A percentile compares a stretch with the other conserved stretches of the same genome.
Evolutionary conservation across 1,139 yeast genomes (phyloP).

Genomic region (Candida glucosophila): DNA sequence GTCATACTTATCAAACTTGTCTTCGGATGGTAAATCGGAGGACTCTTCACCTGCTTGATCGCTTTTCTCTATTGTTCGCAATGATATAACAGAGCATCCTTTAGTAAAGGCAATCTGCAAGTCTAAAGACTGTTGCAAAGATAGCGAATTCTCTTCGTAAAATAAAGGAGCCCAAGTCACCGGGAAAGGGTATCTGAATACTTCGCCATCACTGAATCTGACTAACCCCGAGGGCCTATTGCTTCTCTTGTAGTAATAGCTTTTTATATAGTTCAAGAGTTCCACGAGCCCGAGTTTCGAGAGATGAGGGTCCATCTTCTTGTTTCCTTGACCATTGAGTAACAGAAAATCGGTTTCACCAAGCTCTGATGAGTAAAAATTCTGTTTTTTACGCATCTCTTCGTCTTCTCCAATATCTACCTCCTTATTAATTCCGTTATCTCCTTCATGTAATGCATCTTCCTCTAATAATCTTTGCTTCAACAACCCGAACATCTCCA

Average conservation of each 20-base stretch:
- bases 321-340: not conserved
- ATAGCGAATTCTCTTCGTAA: conserved; percentile 14
- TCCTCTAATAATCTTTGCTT: conserved; percentile 16
- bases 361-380: conserved; percentile 6
- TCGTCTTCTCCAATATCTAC: conserved; percentile 5
- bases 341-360: conserved; percentile 16
- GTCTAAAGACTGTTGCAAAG: conserved; percentile 14
- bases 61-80: conserved; percentile 8
- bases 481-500: conserved; percentile 25
- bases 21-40: too few relatives aligned
- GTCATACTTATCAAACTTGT: conserved; percentile 2
- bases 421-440: conserved; percentile 2
- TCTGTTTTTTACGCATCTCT: conserved; percentile 7
- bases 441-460: conserved; percentile 1
- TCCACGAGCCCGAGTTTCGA: conserved; percentile 6
- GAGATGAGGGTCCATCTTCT: not conserved
- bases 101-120: conserved; percentile 15
- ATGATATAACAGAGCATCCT: conserved; percentile 23
- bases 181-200: conserved; percentile 29
- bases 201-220: conserved; percentile 13
- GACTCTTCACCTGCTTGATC: too few relatives aligned
- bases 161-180: conserved; percentile 33
- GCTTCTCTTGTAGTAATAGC: conserved; percentile 14
- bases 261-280: conserved; percentile 15
- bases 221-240: conserved; percentile 20